These are phyloP conservation scores for Cystobasidium ongulense DNA, from an alignment of 768 basidiomycete genomes.

Conservation along the genomic window DNA sequence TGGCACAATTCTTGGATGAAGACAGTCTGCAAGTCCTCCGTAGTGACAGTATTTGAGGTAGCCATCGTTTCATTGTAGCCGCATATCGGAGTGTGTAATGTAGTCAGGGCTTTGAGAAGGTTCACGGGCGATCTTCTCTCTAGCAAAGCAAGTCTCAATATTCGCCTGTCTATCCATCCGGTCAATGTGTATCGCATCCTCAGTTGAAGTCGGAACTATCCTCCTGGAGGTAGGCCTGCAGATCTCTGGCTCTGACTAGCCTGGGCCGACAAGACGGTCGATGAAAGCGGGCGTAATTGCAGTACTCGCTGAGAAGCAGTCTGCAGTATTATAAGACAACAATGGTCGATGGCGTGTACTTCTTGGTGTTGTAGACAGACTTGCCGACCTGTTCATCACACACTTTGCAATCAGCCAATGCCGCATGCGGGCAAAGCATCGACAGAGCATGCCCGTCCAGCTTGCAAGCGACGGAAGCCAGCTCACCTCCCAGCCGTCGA, in stretches of 20 bases:
- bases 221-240: no score
- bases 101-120: no score
- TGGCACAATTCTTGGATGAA: slow-evolving; percentile 16
- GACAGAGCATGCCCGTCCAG: background rate
- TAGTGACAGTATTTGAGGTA: background rate
- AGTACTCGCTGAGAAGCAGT: background rate
- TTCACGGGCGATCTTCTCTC: no score
- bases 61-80: background rate
- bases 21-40: background rate
- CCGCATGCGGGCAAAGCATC: slow-evolving; percentile 38
- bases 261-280: no score
- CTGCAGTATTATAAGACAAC: slow-evolving; percentile 53
- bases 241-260: no score
- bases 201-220: no score
- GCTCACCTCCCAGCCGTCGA: slow-evolving; percentile 87
- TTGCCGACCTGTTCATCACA: slow-evolving; percentile 53
- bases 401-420: slow-evolving; percentile 29
- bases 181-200: no score
- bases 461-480: background rate
- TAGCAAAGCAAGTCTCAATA: no score
- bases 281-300: background rate
- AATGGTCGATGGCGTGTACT: slow-evolving; percentile 59
- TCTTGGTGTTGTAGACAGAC: slow-evolving; percentile 71
- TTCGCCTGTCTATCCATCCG: no score
- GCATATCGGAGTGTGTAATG: no score